These are phyloP conservation scores for Dalbergia cultrata DNA, from an alignment of 306 rosid genomes.

Conservation along the genomic window DNA sequence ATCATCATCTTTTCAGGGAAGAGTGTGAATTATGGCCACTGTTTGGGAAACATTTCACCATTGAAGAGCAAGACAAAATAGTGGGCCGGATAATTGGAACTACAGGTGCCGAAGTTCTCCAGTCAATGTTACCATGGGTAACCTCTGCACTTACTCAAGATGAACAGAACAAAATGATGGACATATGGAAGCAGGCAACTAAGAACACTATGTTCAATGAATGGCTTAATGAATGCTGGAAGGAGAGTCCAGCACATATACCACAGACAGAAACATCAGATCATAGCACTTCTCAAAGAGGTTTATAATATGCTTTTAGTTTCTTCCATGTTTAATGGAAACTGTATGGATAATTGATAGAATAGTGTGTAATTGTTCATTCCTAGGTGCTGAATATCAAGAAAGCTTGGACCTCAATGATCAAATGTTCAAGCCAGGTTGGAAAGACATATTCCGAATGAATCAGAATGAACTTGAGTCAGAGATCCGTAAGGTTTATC, in stretches of 20 bases:
- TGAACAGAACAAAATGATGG: conserved; percentile 95
- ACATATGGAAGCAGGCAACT: conserved; percentile 98
- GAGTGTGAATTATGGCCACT: conserved; percentile 98
- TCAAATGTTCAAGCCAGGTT: conserved; percentile 98
- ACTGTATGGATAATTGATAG: conserved; percentile 36
- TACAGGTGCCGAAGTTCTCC: conserved; percentile 99
- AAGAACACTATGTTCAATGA: conserved; percentile 97
- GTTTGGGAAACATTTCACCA: conserved; percentile 90
- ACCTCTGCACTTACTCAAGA: conserved; percentile 97
- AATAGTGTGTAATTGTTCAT: conserved; percentile 43
- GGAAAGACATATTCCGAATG: conserved; percentile 99
- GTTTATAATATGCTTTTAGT: conserved; percentile 47
- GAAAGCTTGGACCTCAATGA: conserved; percentile 87
- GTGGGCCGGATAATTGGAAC: conserved; percentile 98
- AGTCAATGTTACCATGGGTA: conserved; percentile 99
- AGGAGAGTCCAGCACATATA: conserved; percentile 74
- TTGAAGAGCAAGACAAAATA: conserved; percentile 97
- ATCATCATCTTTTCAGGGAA: conserved; percentile 96
- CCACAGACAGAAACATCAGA: conserved; percentile 62
- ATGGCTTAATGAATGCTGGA: conserved; percentile 98
- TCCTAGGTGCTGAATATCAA: conserved; percentile 73
- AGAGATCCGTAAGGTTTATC: conserved; percentile 97
- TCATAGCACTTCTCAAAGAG: conserved; percentile 62
- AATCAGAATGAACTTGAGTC: conserved; percentile 98
- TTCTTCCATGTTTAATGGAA: conserved; percentile 40